phyloP scores from a whole-genome alignment of 2,329 filamentous ascomycete genomes.

The Huntiella bhutanensis region DNA sequence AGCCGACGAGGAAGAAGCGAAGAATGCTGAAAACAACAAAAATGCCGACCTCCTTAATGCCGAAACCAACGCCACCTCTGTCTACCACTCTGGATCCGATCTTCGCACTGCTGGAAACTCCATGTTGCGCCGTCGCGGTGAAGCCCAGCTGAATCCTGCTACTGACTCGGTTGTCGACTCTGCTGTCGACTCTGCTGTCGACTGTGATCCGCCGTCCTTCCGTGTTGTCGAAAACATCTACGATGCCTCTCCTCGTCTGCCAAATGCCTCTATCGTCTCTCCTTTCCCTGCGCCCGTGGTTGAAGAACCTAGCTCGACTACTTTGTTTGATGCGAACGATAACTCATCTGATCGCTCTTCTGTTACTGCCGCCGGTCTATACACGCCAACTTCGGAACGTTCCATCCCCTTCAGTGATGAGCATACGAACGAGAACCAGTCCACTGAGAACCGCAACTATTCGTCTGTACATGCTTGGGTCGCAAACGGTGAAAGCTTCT shows the following conservation, averaged over 20 bases:
- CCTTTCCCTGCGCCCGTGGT: not conserved
- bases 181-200: not conserved
- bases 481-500: slow-evolving; percentile 33
- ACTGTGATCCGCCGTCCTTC: slow-evolving; percentile 19
- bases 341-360: slow-evolving; percentile 7
- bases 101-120: slow-evolving; percentile 21
- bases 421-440: slow-evolving; percentile 1
- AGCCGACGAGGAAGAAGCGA: slow-evolving; percentile 12
- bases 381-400: slow-evolving; percentile 3
- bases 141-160: slow-evolving; percentile 20
- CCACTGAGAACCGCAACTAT: slow-evolving; percentile 26
- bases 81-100: slow-evolving; percentile 39
- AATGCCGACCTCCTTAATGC: slow-evolving; percentile 42
- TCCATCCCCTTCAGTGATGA: slow-evolving; percentile 9
- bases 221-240: slow-evolving; percentile 36
- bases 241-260: slow-evolving; percentile 25
- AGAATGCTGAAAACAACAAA: slow-evolving; percentile 20
- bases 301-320: slow-evolving; percentile 18
- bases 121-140: slow-evolving; percentile 27
- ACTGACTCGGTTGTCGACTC: not conserved
- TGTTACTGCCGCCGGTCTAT: not conserved
- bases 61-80: slow-evolving; percentile 32
- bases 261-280: not conserved
- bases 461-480: slow-evolving; percentile 48
- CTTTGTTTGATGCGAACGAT: not conserved